These are phyloP conservation scores for Leccinum fallax DNA, from an alignment of 1,284 basidiomycete genomes.

Conservation along the genomic window DNA sequence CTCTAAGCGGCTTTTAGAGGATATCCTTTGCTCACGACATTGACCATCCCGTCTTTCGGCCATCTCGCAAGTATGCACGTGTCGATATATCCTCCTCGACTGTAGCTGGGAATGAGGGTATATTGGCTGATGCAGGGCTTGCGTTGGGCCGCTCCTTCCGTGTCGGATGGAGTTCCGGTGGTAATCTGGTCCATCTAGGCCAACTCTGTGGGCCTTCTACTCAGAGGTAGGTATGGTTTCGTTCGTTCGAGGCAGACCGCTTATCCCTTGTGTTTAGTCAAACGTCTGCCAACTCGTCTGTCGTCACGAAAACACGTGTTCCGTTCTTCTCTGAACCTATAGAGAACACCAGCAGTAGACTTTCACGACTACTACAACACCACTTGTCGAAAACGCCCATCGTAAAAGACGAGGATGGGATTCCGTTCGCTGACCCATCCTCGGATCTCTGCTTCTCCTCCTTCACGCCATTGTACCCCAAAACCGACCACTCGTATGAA, in stretches of 20 bases:
- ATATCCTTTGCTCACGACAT: slow-evolving; percentile 77
- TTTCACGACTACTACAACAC: slow-evolving; percentile 75
- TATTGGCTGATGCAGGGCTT: slow-evolving; percentile 80
- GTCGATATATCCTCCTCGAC: slow-evolving; percentile 67
- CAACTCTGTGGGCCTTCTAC: slow-evolving; percentile 60
- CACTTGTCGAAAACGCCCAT: slow-evolving; percentile 82
- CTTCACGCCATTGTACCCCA: slow-evolving; percentile 74
- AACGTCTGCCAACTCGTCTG: slow-evolving; percentile 59
- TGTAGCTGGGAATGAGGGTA: slow-evolving; percentile 64
- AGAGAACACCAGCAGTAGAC: slow-evolving; percentile 45
- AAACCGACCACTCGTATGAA: slow-evolving; percentile 75
- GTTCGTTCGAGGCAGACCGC: slow-evolving; percentile 9
- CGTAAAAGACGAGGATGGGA: slow-evolving; percentile 49
- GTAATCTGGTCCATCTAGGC: slow-evolving; percentile 77
- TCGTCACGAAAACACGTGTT: slow-evolving; percentile 50
- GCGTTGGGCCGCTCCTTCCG: slow-evolving; percentile 88
- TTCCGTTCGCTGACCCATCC: slow-evolving; percentile 61
- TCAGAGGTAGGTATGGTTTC: slow-evolving; percentile 44
- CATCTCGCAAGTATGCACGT: slow-evolving; percentile 71
- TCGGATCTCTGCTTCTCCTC: slow-evolving; percentile 75
- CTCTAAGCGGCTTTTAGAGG: slow-evolving; percentile 47
- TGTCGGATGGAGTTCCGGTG: slow-evolving; percentile 88
- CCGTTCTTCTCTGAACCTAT: slow-evolving; percentile 42
- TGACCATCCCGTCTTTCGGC: slow-evolving; percentile 60
- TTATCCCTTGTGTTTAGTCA: slow-evolving; percentile 39